phyloP scores from a whole-genome alignment of 139 green algal genomes.

The Chlamydomonas sp. region DNA sequence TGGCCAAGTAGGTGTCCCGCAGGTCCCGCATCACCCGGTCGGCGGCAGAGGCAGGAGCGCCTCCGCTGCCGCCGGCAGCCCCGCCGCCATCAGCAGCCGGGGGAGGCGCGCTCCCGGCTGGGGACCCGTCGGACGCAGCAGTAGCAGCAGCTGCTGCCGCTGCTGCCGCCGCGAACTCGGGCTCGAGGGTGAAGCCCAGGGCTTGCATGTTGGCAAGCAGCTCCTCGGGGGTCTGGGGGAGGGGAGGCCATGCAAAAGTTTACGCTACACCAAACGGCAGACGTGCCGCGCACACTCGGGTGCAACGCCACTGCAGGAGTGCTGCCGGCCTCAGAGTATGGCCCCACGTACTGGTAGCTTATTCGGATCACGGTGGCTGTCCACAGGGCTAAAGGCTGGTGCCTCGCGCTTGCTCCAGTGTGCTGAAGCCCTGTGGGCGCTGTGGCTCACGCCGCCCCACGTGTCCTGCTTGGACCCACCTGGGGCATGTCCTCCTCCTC shows the following conservation, averaged over 20 bases:
- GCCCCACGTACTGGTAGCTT: not conserved
- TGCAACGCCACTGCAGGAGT: not conserved
- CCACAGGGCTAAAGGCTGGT: not conserved
- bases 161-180: not conserved
- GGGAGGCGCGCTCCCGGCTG: not conserved
- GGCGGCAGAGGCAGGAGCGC: not conserved
- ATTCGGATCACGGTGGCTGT: too few relatives aligned
- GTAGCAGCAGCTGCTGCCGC: not conserved
- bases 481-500: not conserved
- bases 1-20: conserved; percentile 26
- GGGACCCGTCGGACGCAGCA: not conserved
- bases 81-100: not conserved
- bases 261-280: not conserved
- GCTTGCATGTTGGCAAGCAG: conserved; percentile 17
- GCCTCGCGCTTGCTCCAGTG: not conserved
- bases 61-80: not conserved
- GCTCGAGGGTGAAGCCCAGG: conserved; percentile 18
- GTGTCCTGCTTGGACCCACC: not conserved
- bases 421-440: too few relatives aligned
- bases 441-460: not conserved
- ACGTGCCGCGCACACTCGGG: not conserved
- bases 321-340: not conserved
- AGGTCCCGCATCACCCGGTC: not conserved
- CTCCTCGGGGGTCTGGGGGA: conserved; percentile 12
- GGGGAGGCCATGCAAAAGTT: not conserved